A percentile compares a stretch with the other conserved stretches of the same genome.
These are phyloP conservation scores for Trichoderma reesei DNA, from an alignment of 495 filamentous ascomycete genomes.

Conservation along the genomic window DNA sequence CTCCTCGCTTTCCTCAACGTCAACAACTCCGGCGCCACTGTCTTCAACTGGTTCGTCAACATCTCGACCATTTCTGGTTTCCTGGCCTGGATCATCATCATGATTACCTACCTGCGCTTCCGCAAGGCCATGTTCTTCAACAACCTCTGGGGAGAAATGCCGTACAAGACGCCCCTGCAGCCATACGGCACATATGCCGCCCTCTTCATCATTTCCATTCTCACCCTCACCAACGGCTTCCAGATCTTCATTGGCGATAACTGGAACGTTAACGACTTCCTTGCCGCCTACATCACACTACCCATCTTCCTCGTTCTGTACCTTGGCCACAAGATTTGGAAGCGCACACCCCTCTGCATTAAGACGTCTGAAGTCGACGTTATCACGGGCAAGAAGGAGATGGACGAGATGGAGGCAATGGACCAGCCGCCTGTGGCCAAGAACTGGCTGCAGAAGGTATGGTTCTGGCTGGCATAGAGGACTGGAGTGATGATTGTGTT, in stretches of 20 bases:
- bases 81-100: conserved; percentile 41
- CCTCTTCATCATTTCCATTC: conserved; percentile 26
- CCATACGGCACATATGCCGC: conserved; percentile 32
- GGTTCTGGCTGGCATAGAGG: conserved; percentile 11
- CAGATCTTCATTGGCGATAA: conserved; percentile 28
- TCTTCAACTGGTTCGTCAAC: conserved; percentile 53
- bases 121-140: conserved; percentile 30
- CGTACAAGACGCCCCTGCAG: conserved; percentile 31
- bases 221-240: conserved; percentile 42
- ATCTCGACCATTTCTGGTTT: conserved; percentile 39
- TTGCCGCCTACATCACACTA: conserved; percentile 41
- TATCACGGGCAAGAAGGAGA: conserved; percentile 42
- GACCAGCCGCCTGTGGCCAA: conserved; percentile 21
- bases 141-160: conserved; percentile 27
- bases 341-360: conserved; percentile 23
- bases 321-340: conserved; percentile 30
- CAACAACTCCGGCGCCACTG: conserved; percentile 40
- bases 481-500: background rate
- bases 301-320: conserved; percentile 34
- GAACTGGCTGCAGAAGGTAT: conserved; percentile 10
- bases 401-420: conserved; percentile 10
- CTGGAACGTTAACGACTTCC: conserved; percentile 30
- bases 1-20: conserved; percentile 56
- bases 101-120: conserved; percentile 40
- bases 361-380: conserved; percentile 31